Conservation (phyloP, 768 basidiomycete species). For the Ramaria rubella region DNA sequence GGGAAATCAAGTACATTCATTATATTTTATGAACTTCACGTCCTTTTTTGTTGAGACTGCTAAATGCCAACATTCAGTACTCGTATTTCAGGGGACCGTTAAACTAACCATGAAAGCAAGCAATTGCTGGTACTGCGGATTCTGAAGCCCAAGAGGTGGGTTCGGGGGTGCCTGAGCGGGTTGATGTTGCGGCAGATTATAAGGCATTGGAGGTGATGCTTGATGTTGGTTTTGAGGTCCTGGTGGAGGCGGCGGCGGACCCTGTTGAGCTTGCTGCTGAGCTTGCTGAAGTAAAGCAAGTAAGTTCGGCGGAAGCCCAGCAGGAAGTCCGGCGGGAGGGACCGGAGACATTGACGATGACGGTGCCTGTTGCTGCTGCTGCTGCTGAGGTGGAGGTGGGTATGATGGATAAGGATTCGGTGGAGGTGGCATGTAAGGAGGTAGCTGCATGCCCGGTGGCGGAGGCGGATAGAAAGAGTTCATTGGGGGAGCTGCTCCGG, state of each 20-base stretch:
- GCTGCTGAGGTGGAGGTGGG: slow-evolving; percentile 28
- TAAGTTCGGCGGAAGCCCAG: slow-evolving; percentile 58
- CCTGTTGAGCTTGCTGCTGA: slow-evolving; percentile 30
- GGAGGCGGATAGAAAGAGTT: slow-evolving; percentile 40
- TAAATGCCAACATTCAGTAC: no score
- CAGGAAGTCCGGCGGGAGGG: slow-evolving; percentile 18
- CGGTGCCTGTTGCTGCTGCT: not conserved
- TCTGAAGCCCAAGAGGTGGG: slow-evolving; percentile 31
- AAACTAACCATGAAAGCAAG: slow-evolving; percentile 63
- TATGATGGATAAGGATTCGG: slow-evolving; percentile 23
- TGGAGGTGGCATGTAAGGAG: slow-evolving; percentile 15
- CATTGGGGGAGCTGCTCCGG: slow-evolving; percentile 23
- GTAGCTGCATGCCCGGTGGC: slow-evolving; percentile 17
- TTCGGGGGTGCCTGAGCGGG: slow-evolving; percentile 40
- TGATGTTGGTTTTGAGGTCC: slow-evolving; percentile 10
- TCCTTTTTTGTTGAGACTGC: not conserved
- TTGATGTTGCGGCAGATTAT: slow-evolving; percentile 37
- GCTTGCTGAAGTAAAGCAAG: slow-evolving; percentile 58
- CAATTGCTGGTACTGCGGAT: slow-evolving; percentile 51
- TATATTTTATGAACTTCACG: not conserved
- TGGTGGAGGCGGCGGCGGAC: slow-evolving; percentile 26
- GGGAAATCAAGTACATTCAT: not conserved
- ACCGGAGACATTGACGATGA: not conserved
- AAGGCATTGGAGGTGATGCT: slow-evolving; percentile 20
- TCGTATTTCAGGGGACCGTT: no score